phyloP scores from a whole-genome alignment of 805 yeast species.

The Lachancea sp. region DNA sequence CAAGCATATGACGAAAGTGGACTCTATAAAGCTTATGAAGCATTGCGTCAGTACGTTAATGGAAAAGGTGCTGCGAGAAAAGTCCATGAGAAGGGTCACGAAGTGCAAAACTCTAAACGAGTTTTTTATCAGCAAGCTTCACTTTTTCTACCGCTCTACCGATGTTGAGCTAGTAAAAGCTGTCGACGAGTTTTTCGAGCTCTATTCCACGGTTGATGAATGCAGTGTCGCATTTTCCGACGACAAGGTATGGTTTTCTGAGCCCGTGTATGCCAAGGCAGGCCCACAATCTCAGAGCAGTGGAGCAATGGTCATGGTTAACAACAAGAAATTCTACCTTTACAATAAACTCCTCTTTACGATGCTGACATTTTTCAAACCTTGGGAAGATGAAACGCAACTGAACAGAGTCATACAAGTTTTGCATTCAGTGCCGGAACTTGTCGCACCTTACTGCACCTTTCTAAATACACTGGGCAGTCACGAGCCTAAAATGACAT shows the following conservation, averaged over 20 bases:
- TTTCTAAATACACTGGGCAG: constrained; percentile 57
- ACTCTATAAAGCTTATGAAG: constrained; percentile 39
- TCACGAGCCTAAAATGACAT: constrained; percentile 71
- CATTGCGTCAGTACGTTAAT: constrained; percentile 44
- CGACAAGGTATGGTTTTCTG: constrained; percentile 47
- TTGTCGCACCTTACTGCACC: constrained; percentile 63
- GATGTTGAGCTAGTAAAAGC: constrained; percentile 34
- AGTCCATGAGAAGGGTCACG: constrained; percentile 54
- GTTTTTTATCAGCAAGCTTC: constrained; percentile 54
- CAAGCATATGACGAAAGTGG: constrained; percentile 52
- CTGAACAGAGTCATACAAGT: constrained; percentile 47
- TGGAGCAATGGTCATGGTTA: constrained; percentile 43
- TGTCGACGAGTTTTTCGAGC: constrained; percentile 43
- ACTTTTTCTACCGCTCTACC: constrained; percentile 42
- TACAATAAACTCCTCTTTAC: constrained; percentile 64
- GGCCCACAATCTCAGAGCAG: constrained; percentile 17
- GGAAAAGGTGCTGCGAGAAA: constrained; percentile 49
- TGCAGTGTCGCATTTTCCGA: constrained; percentile 42
- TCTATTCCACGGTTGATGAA: constrained; percentile 44
- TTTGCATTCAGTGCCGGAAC: constrained; percentile 53
- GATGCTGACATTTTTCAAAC: constrained; percentile 59
- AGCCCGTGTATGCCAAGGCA: constrained; percentile 17
- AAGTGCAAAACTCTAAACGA: constrained; percentile 77
- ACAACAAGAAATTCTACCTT: constrained; percentile 48
- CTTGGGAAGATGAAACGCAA: constrained; percentile 72